Percentiles rank a stretch among this genome's conserved stretches.
These are phyloP conservation scores for Fusarium compactum DNA, from an alignment of 2,329 filamentous ascomycete species.

Conservation along the genomic window DNA sequence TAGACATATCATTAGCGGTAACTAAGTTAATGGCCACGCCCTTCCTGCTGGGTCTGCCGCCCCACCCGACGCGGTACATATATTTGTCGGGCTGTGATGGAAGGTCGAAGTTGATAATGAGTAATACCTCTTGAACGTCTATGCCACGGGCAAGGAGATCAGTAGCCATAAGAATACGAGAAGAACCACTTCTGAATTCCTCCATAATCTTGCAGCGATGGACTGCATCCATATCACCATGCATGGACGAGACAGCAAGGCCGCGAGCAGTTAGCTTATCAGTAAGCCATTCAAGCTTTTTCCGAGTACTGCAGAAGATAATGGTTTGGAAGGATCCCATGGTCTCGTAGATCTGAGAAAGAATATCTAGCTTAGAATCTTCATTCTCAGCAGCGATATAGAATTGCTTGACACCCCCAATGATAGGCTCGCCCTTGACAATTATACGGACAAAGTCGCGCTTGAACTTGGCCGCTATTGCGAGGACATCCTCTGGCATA, in stretches of 20 bases:
- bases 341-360: slow-evolving; percentile 98
- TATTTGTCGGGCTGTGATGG: slow-evolving; percentile 99
- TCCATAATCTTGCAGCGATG: slow-evolving; percentile 99
- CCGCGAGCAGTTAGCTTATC: slow-evolving; percentile 98
- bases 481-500: slow-evolving; percentile 98
- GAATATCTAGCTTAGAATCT: slow-evolving; percentile 99
- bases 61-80: slow-evolving; percentile 99
- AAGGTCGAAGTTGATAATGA: slow-evolving; percentile 99
- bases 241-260: slow-evolving; percentile 99
- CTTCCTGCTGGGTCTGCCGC: slow-evolving; percentile 99
- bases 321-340: slow-evolving; percentile 99
- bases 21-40: slow-evolving; percentile 99
- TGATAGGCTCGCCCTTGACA: slow-evolving; percentile 98
- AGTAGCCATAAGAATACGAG: slow-evolving; percentile 97
- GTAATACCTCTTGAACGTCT: slow-evolving; percentile 98
- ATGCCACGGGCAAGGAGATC: slow-evolving; percentile 99
- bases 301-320: slow-evolving; percentile 99
- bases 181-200: slow-evolving; percentile 99
- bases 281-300: slow-evolving; percentile 99
- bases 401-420: slow-evolving; percentile 99
- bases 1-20: slow-evolving; percentile 97
- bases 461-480: slow-evolving; percentile 99
- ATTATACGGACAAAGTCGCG: slow-evolving; percentile 98
- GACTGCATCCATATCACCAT: slow-evolving; percentile 98
- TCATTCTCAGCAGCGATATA: slow-evolving; percentile 99